Percentiles rank a stretch among this genome's conserved stretches.
Conservation (phyloP, 129 eudicot species). For the Centrapalus pauciflorus region DNA sequence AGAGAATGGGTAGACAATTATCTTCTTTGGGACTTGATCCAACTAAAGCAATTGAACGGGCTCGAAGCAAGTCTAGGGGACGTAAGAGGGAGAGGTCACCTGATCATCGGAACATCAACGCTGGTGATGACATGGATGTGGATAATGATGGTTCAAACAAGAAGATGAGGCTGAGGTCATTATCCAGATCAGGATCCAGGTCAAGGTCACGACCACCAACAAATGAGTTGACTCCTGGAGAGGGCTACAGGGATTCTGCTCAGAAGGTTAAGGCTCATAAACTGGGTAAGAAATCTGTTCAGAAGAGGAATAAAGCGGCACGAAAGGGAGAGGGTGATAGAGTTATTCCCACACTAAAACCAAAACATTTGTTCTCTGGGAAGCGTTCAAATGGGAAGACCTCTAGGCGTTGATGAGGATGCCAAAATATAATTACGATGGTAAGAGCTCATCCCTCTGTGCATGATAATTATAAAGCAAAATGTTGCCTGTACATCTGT, state of each 20-base stretch:
- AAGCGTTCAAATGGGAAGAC: constrained; percentile 79
- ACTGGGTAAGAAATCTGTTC: constrained; percentile 41
- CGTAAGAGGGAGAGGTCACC: constrained; percentile 84
- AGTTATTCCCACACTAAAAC: constrained; percentile 66
- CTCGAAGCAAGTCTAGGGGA: constrained; percentile 83
- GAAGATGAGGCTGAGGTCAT: constrained; percentile 59
- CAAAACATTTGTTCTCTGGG: constrained; percentile 83
- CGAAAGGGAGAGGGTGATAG: constrained; percentile 76
- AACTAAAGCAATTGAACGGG: constrained; percentile 51
- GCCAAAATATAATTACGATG: too few species aligned
- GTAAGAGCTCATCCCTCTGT: too few species aligned
- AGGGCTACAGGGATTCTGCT: constrained; percentile 67
- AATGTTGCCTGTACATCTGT: too few species aligned
- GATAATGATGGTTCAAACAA: constrained; percentile 52
- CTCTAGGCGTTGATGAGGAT: constrained; percentile 69
- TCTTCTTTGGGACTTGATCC: constrained; percentile 78
- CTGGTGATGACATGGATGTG: constrained; percentile 55
- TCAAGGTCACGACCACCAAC: constrained; percentile 65
- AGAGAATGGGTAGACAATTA: constrained; percentile 88
- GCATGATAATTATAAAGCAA: too few species aligned
- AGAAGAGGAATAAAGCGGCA: constrained; percentile 78
- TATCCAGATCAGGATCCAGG: constrained; percentile 38
- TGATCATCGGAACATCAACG: too few species aligned
- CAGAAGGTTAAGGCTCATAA: constrained; percentile 65
- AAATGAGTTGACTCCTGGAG: constrained; percentile 69